Conservation (phyloP, 352 stramenopile genomes). For the Pythium sukuiense region DNA sequence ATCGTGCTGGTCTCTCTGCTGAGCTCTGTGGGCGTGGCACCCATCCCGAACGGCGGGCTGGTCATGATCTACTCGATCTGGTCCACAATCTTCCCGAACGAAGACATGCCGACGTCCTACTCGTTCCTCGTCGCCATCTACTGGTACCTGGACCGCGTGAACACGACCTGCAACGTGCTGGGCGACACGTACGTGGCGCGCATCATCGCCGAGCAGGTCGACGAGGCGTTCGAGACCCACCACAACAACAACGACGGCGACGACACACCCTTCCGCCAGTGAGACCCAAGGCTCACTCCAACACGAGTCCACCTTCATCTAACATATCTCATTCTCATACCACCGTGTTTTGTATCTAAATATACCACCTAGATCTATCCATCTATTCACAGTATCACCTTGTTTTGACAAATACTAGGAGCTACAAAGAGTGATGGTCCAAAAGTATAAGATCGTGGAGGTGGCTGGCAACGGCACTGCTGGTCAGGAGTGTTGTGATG, state of each 20-base stretch:
- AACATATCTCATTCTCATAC: not conserved
- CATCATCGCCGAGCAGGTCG: constrained; percentile 76
- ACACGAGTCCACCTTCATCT: not conserved
- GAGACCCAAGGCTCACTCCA: not conserved
- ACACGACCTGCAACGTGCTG: constrained; percentile 71
- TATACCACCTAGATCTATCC: not conserved
- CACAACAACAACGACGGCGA: constrained; percentile 6
- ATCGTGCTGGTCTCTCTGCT: constrained; percentile 66
- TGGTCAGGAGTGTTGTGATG: not conserved
- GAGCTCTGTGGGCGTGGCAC: constrained; percentile 56
- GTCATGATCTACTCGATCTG: constrained; percentile 80
- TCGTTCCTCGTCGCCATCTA: constrained; percentile 74
- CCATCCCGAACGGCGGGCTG: constrained; percentile 67
- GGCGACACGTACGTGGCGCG: constrained; percentile 69
- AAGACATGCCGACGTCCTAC: constrained; percentile 58
- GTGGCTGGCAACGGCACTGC: not conserved
- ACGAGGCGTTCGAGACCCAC: constrained; percentile 50
- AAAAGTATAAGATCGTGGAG: constrained; percentile 14
- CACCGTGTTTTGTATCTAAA: not conserved
- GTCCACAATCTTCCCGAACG: constrained; percentile 61
- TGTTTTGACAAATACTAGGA: constrained; percentile 10
- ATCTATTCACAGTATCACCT: not conserved
- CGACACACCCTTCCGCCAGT: not conserved
- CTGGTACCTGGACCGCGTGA: constrained; percentile 71
- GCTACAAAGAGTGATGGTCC: constrained; percentile 15